Evolutionary conservation across 2,329 filamentous ascomycete species (phyloP).

Genomic region (Cercospora citrullina): DNA sequence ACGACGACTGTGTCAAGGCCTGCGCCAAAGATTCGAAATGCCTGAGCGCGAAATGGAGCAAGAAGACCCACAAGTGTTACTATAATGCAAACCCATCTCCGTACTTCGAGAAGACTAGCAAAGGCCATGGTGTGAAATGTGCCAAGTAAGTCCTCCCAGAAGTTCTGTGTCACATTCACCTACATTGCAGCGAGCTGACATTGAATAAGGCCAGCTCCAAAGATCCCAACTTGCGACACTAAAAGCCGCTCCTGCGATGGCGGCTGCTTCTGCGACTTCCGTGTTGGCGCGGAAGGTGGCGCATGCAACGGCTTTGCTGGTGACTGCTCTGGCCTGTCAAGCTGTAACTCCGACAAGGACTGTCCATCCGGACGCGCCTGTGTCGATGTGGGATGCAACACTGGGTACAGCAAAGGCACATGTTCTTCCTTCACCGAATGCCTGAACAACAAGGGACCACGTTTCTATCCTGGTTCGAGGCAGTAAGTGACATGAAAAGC

Average conservation of each 20-base stretch:
- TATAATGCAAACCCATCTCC: neutral
- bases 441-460: neutral
- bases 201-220: neutral
- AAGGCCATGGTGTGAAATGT: neutral
- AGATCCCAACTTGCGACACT: neutral
- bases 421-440: neutral
- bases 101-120: neutral
- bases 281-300: neutral
- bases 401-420: neutral
- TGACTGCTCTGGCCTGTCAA: neutral
- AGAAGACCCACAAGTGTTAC: neutral
- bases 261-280: neutral
- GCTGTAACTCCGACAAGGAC: neutral
- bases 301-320: neutral
- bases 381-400: neutral
- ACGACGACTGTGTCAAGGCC: neutral
- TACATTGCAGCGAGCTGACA: neutral
- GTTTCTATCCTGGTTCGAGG: neutral
- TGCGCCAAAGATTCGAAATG: constrained; percentile 1
- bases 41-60: neutral
- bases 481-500: neutral
- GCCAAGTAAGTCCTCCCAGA: neutral
- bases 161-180: neutral
- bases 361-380: neutral
- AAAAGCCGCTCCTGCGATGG: neutral